Percentiles rank a stretch among this genome's conserved stretches.
Evolutionary conservation across 106 monocot genomes (phyloP).

Genomic region (Allium sativum): DNA sequence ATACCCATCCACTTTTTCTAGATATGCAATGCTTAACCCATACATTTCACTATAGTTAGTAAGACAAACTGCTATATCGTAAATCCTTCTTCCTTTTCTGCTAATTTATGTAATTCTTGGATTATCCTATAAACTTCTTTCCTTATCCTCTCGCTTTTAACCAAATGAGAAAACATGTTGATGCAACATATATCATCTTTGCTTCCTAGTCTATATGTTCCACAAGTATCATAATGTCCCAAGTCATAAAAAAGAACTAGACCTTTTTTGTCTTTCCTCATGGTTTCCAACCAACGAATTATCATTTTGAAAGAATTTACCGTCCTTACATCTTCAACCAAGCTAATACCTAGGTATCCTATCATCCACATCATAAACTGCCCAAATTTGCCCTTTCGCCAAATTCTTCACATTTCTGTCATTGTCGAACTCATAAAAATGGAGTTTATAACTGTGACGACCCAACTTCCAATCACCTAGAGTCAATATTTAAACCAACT

Average conservation of each 20-base stretch:
- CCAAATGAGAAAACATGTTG: slow-evolving; percentile 77
- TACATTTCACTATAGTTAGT: slow-evolving; percentile 61
- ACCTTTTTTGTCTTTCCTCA: slow-evolving; percentile 17
- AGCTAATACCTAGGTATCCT: slow-evolving; percentile 88
- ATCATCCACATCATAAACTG: slow-evolving; percentile 74
- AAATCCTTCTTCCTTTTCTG: slow-evolving; percentile 21
- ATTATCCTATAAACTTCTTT: slow-evolving; percentile 74
- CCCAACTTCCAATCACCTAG: too few species aligned
- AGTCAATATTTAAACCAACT: too few species aligned
- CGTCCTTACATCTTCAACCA: slow-evolving; percentile 45
- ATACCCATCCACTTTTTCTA: slow-evolving; percentile 86
- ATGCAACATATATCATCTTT: slow-evolving; percentile 48
- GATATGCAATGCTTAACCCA: slow-evolving; percentile 70
- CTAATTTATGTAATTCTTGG: slow-evolving; percentile 69
- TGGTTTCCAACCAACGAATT: slow-evolving; percentile 70
- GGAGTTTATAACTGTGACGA: slow-evolving; percentile 93
- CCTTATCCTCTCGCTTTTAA: slow-evolving; percentile 53
- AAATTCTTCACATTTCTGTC: slow-evolving; percentile 65
- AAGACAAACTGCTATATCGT: slow-evolving; percentile 66
- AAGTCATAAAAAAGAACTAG: slow-evolving; percentile 35
- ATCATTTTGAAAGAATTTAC: slow-evolving; percentile 43
- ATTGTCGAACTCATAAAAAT: slow-evolving; percentile 83
- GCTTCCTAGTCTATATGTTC: slow-evolving; percentile 61
- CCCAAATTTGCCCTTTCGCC: slow-evolving; percentile 84
- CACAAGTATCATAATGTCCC: slow-evolving; percentile 47